Percentiles rank a stretch among this genome's conserved stretches.
phyloP scores from a whole-genome alignment of 345 rosid species.

The Acer saccharum region DNA sequence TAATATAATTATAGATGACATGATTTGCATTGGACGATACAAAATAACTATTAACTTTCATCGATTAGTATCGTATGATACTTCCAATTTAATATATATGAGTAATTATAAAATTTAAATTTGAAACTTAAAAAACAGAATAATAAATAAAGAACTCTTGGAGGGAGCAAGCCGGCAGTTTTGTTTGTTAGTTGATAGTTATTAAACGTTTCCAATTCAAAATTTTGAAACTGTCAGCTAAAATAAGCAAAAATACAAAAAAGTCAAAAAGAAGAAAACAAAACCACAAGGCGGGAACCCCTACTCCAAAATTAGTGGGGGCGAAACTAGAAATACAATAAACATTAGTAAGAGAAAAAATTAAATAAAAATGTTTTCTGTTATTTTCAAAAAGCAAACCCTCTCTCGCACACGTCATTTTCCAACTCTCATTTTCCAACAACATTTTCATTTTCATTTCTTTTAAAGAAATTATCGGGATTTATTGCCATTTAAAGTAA shows the following conservation, averaged over 20 bases:
- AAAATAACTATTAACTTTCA: too few species aligned
- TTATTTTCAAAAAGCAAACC: not conserved
- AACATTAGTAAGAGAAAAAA: not conserved
- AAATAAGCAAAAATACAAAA: not conserved
- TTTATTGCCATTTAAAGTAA: not conserved
- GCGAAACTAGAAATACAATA: not conserved
- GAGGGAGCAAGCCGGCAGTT: not conserved
- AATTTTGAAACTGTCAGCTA: not conserved
- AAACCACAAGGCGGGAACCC: conserved; percentile 36
- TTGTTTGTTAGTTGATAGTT: not conserved
- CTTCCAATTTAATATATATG: too few species aligned
- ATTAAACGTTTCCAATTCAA: not conserved
- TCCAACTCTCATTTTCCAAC: not conserved
- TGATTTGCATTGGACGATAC: too few species aligned
- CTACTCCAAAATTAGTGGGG: conserved; percentile 27
- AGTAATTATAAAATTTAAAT: too few species aligned
- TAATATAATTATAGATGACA: too few species aligned
- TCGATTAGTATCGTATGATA: too few species aligned
- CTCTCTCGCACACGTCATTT: not conserved
- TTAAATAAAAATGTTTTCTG: not conserved
- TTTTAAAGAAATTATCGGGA: not conserved
- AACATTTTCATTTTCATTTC: not conserved
- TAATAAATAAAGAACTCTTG: not conserved
- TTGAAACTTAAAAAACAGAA: too few species aligned
- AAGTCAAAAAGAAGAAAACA: conserved; percentile 3